Percentiles rank a stretch among this genome's conserved stretches.
Conservation (phyloP, 129 eudicot genomes). For the Tanacetum coccineum region DNA sequence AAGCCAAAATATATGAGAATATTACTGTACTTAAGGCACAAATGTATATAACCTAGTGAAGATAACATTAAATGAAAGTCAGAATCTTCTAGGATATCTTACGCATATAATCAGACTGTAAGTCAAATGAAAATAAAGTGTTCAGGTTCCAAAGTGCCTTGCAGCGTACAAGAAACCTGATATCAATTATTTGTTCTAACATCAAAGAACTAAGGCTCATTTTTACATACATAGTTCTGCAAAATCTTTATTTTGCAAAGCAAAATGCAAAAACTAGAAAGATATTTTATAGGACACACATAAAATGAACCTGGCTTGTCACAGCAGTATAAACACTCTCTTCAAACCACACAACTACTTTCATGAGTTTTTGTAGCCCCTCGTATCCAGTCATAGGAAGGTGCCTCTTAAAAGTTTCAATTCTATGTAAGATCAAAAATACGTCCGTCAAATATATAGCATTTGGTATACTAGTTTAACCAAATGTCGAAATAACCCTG, state of each 20-base stretch:
- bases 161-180: neutral
- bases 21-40: no score
- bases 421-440: conserved; percentile 36
- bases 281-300: neutral
- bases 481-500: no score
- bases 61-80: no score
- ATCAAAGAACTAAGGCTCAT: neutral
- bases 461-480: no score
- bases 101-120: conserved; percentile 74
- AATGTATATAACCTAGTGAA: no score
- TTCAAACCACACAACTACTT: conserved; percentile 61
- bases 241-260: neutral
- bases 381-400: conserved; percentile 70
- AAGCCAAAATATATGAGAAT: no score
- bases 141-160: neutral
- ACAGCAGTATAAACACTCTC: conserved; percentile 57
- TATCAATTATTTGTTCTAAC: neutral
- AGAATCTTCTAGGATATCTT: conserved; percentile 70
- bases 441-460: neutral
- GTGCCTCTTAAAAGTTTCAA: conserved; percentile 63
- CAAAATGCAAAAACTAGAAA: neutral
- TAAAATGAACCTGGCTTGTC: conserved; percentile 50
- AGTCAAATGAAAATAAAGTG: neutral
- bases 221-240: neutral
- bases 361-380: conserved; percentile 51